Percentiles rank a stretch among this genome's conserved stretches.
phyloP scores from a whole-genome alignment of 108 stramenopile species.

The Skeletonema grethae region DNA sequence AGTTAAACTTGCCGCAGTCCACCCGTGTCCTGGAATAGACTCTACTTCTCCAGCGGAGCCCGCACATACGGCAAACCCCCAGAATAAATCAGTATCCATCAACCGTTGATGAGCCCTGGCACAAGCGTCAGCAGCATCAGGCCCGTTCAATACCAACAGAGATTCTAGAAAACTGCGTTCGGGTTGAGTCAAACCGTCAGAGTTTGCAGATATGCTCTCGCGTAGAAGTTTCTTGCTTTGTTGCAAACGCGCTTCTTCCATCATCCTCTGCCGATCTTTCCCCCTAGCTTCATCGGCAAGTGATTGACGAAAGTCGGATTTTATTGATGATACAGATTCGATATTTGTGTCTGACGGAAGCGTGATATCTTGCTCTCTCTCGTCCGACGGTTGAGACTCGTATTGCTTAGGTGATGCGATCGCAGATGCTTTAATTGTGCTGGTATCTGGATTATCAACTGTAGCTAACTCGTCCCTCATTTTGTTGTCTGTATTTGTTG shows the following conservation, averaged over 20 bases:
- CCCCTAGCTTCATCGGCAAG: slow-evolving; percentile 7
- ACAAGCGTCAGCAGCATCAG: slow-evolving; percentile 28
- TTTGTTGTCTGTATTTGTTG: not conserved
- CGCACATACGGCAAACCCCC: slow-evolving; percentile 16
- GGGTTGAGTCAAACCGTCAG: slow-evolving; percentile 10
- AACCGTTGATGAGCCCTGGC: slow-evolving; percentile 14
- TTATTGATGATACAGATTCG: not conserved
- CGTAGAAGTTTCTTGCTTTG: slow-evolving; percentile 1
- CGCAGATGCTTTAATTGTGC: not conserved
- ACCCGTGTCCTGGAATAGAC: slow-evolving; percentile 13
- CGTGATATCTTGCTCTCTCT: not conserved
- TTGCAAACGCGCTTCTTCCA: not conserved
- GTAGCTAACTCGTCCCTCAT: not conserved
- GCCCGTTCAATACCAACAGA: slow-evolving; percentile 23
- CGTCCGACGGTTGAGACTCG: not conserved
- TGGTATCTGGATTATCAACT: not conserved
- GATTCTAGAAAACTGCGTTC: slow-evolving; percentile 31
- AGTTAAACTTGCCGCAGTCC: slow-evolving; percentile 6
- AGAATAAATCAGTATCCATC: slow-evolving; percentile 35
- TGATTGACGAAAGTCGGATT: slow-evolving; percentile 12
- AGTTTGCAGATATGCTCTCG: not conserved
- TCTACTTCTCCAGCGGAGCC: slow-evolving; percentile 23
- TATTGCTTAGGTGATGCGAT: not conserved
- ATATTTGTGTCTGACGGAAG: not conserved
- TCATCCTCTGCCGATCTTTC: not conserved